phyloP scores from a whole-genome alignment of 768 basidiomycete genomes.

The Mycena vulgaris region DNA sequence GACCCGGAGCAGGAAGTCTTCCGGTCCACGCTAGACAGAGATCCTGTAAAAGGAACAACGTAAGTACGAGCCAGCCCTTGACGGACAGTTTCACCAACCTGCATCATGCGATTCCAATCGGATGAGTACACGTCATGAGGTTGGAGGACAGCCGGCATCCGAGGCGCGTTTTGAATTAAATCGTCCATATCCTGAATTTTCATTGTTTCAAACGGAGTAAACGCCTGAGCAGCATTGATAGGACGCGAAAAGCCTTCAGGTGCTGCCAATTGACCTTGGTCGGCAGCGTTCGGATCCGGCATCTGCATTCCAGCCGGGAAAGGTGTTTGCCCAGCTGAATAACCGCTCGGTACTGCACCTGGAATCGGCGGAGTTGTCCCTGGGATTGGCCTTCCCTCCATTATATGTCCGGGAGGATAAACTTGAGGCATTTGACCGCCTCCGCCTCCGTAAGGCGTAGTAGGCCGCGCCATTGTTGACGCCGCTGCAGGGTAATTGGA shows the following conservation, averaged over 20 bases:
- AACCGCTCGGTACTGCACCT: constrained; percentile 38
- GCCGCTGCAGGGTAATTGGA: constrained; percentile 54
- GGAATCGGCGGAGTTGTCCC: constrained; percentile 59
- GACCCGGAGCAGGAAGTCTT: constrained; percentile 77
- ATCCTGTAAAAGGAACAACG: constrained; percentile 62
- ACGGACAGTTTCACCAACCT: constrained; percentile 59
- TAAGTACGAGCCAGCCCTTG: not conserved
- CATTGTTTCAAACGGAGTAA: constrained; percentile 78
- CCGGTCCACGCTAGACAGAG: constrained; percentile 83
- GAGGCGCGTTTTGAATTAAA: constrained; percentile 74
- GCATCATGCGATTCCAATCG: constrained; percentile 85
- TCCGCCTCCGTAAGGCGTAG: constrained; percentile 58
- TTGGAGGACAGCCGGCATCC: constrained; percentile 80
- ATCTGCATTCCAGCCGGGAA: constrained; percentile 46
- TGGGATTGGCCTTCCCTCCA: constrained; percentile 68
- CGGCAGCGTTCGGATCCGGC: constrained; percentile 48
- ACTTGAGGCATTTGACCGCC: constrained; percentile 44
- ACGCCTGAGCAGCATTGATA: constrained; percentile 76
- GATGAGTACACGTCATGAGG: constrained; percentile 84
- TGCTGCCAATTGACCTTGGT: constrained; percentile 64
- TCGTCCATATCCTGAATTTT: constrained; percentile 86
- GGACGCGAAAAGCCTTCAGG: constrained; percentile 85
- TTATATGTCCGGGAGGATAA: constrained; percentile 72
- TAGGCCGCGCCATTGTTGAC: constrained; percentile 55
- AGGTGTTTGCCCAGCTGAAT: constrained; percentile 36